phyloP scores from a whole-genome alignment of 1,139 yeast species.

The Candida labiduridarum region DNA sequence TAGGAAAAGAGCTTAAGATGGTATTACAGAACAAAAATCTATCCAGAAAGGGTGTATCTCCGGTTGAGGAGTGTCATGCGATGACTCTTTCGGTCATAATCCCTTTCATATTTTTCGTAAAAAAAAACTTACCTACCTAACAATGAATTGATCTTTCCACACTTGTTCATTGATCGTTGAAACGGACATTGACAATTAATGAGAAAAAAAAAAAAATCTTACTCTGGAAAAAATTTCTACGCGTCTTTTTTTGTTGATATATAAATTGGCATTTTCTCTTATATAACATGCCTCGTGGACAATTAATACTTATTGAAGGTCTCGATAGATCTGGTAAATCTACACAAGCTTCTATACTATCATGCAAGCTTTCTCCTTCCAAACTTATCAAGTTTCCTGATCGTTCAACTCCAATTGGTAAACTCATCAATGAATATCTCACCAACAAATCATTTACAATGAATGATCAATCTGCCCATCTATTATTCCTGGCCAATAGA shows the following conservation, averaged over 20 bases:
- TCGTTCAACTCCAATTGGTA: constrained; percentile 79
- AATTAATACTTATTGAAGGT: constrained; percentile 84
- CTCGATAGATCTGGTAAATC: constrained; percentile 94
- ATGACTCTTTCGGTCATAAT: constrained; percentile 51
- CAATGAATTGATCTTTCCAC: too few species aligned
- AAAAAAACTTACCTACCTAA: too few species aligned
- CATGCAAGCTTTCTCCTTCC: constrained; percentile 39
- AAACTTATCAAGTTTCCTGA: constrained; percentile 80
- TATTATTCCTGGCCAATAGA: constrained; percentile 88
- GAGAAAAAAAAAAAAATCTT: neutral
- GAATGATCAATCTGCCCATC: constrained; percentile 79
- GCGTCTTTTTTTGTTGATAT: neutral
- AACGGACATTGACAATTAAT: too few species aligned
- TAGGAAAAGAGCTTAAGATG: constrained; percentile 16
- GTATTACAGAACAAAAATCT: constrained; percentile 24
- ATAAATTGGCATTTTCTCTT: neutral
- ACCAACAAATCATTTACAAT: constrained; percentile 50
- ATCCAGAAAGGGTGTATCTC: constrained; percentile 45
- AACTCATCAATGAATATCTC: constrained; percentile 73
- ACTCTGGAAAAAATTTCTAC: neutral
- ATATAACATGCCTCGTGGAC: constrained; percentile 52
- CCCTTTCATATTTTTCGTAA: constrained; percentile 35
- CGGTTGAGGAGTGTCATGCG: constrained; percentile 43
- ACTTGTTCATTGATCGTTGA: neutral
- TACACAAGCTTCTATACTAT: constrained; percentile 69